phyloP scores from a whole-genome alignment of 2,329 filamentous ascomycete species.

The Colletotrichum musae region DNA sequence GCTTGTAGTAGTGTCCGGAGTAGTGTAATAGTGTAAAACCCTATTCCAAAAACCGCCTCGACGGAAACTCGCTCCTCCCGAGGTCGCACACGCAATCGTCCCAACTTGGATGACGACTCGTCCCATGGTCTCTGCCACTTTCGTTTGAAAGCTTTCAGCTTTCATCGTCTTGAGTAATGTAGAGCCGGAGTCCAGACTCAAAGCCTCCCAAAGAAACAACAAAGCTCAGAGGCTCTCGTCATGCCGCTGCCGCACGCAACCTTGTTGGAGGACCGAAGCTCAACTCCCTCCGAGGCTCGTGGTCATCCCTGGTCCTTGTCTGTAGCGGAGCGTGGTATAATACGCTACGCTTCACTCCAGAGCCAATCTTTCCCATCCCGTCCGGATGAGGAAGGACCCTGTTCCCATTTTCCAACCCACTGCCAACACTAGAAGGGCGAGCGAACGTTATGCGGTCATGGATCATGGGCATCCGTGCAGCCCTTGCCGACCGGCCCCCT shows the following conservation, averaged over 20 bases:
- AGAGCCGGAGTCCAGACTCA: background rate
- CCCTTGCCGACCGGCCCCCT: background rate
- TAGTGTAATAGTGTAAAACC: too few species aligned
- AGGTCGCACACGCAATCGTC: constrained; percentile 37
- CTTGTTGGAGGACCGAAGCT: constrained; percentile 20
- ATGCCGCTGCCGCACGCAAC: constrained; percentile 27
- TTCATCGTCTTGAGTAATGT: background rate
- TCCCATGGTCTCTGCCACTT: constrained; percentile 2
- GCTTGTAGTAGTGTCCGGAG: background rate
- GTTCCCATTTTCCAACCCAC: constrained; percentile 26
- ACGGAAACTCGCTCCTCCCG: constrained; percentile 18
- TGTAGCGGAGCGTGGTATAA: background rate
- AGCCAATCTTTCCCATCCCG: constrained; percentile 30
- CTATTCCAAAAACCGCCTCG: background rate
- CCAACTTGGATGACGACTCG: constrained; percentile 34
- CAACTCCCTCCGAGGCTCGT: constrained; percentile 9
- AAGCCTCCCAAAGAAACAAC: background rate
- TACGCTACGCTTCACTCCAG: background rate
- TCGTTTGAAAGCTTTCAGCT: constrained; percentile 3
- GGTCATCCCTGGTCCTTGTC: constrained; percentile 25
- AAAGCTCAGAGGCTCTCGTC: constrained; percentile 19
- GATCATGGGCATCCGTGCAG: constrained; percentile 36
- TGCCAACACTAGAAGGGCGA: constrained; percentile 14
- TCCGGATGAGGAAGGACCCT: constrained; percentile 39
- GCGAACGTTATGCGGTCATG: constrained; percentile 38